Percentiles rank a stretch among this genome's conserved stretches.
Conservation (phyloP, 2,329 filamentous ascomycete species). For the Pseudocercospora pini-densiflorae region DNA sequence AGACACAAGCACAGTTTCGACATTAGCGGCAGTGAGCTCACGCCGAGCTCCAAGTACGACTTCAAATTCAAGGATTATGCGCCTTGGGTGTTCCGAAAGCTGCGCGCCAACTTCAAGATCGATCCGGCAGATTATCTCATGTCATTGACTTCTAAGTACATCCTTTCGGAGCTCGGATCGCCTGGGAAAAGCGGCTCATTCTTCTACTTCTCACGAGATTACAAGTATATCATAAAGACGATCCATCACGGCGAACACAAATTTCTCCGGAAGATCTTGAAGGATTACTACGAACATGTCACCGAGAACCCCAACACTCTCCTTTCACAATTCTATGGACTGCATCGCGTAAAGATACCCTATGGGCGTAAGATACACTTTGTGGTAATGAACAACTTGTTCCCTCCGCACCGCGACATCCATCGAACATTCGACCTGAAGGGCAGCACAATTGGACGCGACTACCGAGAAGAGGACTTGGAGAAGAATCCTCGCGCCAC, state of each 20-base stretch:
- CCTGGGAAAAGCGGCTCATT: constrained; percentile 99
- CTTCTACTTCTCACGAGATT: constrained; percentile 99
- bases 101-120: constrained; percentile 84
- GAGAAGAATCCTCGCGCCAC: constrained; percentile 90
- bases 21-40: constrained; percentile 95
- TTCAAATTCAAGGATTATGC: constrained; percentile 99
- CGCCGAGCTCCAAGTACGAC: constrained; percentile 97
- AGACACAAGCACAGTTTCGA: constrained; percentile 99
- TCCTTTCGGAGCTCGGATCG: constrained; percentile 93
- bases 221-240: constrained; percentile 99
- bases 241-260: constrained; percentile 96
- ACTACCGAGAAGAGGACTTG: constrained; percentile 86
- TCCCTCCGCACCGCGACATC: constrained; percentile 95
- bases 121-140: constrained; percentile 98
- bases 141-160: constrained; percentile 98
- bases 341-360: constrained; percentile 97
- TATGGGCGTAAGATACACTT: constrained; percentile 99
- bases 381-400: constrained; percentile 99
- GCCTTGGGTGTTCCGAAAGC: constrained; percentile 97
- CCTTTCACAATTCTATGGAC: constrained; percentile 94
- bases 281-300: constrained; percentile 93
- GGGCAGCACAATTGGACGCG: constrained; percentile 90
- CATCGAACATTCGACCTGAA: constrained; percentile 97
- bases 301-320: constrained; percentile 93
- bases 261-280: constrained; percentile 79